Base-by-base conservation (phyloP, 2,329 filamentous ascomycete genomes). In the Sclerotinia trifoliorum region DNA sequence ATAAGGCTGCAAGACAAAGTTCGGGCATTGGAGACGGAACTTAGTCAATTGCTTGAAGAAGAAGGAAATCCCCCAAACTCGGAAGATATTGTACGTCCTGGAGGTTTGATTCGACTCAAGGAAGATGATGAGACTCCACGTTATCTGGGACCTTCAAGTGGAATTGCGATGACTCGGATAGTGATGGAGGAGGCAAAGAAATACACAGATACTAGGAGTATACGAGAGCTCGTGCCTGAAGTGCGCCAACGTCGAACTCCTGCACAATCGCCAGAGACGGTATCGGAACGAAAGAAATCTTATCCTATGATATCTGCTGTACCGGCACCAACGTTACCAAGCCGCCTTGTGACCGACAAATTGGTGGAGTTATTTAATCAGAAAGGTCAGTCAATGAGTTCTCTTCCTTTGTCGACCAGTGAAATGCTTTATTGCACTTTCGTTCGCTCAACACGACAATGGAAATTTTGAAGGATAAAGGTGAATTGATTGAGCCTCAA, bases 131-230 rank as follows among this genome's bases (percentile, higher is more conserved):
- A 97, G 79, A 89, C 86, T 1, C 89, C 92, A 21, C 91, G 94
- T 71, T 98, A 95, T 77, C 83, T 99, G 3, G 95, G 95, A 0
- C 92, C 95, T 3, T 97, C 94, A 61, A 98, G 94, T 78, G 95
- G 94, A 69, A 97, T 97, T 75, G 92, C 93, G 76, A 96, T 98
- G 82, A 96, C 94, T 17, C 88, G 94, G 42, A 84, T 98, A 73
- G 89, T 99, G 15, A 97, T 99, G 91, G 94, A 97, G 78, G 88
- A 97, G 79, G 94, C 94, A 65, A 98, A 97, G 80, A 90, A 93
- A 71, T 96, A 94, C 76, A 96, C 93, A 35, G 91, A 95, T 75
- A 90, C 93, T 6, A 92, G 93, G 78, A 93, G 90, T 72, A 97
- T 98, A 77, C 93, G 93, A 68, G 93, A 97, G 73, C 88, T 98